Percentiles rank a stretch among this genome's conserved stretches.
phyloP scores from a whole-genome alignment of 139 green algal genomes.

The Chlorella sp. region DNA sequence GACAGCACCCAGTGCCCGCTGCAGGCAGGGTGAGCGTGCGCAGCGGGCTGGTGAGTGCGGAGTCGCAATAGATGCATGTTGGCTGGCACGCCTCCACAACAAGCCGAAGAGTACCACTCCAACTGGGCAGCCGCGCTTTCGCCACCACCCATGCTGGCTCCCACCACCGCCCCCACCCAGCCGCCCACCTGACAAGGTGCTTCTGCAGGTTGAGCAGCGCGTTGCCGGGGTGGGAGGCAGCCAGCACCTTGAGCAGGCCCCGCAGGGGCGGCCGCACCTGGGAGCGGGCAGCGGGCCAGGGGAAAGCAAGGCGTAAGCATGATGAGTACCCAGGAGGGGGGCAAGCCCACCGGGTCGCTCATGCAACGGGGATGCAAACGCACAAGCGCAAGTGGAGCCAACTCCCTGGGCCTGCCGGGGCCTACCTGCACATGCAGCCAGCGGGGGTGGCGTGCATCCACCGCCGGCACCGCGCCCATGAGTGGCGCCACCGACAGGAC shows the following conservation, averaged over 20 bases:
- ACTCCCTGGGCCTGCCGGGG: too few species aligned
- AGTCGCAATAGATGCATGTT: too few species aligned
- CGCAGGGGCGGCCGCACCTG: conserved; percentile 73
- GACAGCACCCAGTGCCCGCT: conserved; percentile 86
- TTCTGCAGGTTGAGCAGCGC: conserved; percentile 35
- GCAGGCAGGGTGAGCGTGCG: background rate
- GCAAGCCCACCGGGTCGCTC: too few species aligned
- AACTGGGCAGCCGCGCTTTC: too few species aligned
- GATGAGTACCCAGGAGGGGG: too few species aligned
- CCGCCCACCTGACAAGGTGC: conserved; percentile 65
- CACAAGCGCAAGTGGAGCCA: too few species aligned
- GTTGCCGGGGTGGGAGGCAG: conserved; percentile 17
- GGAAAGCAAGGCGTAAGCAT: too few species aligned
- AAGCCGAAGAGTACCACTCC: too few species aligned
- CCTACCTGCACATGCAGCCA: conserved; percentile 85
- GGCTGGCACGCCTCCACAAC: too few species aligned
- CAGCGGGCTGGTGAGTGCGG: background rate
- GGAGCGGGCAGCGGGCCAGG: background rate
- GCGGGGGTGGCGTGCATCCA: conserved; percentile 64
- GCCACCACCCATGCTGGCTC: too few species aligned
- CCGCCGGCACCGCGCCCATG: conserved; percentile 58
- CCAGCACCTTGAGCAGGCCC: conserved; percentile 62
- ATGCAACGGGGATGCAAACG: too few species aligned
- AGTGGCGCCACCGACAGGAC: conserved; percentile 81
- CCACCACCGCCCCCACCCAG: background rate